Evolutionary conservation across 768 basidiomycete genomes (phyloP).

Genomic region (Hemileccinum rubropunctum): DNA sequence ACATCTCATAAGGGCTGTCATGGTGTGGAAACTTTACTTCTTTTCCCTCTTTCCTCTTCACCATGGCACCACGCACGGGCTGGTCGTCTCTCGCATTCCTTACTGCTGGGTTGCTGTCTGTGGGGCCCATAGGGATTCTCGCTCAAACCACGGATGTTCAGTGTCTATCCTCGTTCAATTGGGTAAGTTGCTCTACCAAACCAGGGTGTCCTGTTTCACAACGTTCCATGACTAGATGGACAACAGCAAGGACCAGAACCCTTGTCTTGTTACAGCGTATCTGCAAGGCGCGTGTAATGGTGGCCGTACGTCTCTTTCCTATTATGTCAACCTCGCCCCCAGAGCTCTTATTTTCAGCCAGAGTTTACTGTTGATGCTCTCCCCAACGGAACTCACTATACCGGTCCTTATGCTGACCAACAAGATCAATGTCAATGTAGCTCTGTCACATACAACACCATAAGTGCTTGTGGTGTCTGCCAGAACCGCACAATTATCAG

Average conservation of each 20-base stretch:
- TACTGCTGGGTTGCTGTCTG: constrained; percentile 12
- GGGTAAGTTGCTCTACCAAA: constrained; percentile 20
- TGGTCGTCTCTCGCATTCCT: constrained; percentile 21
- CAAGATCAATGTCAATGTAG: constrained; percentile 48
- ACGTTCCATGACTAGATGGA: constrained; percentile 19
- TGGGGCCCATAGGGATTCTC: constrained; percentile 9
- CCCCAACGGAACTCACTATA: constrained; percentile 30
- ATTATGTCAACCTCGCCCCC: constrained; percentile 6
- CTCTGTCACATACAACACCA: constrained; percentile 51
- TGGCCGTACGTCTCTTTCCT: constrained; percentile 35
- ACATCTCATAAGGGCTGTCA: background rate
- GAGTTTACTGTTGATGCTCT: constrained; percentile 40
- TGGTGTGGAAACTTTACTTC: background rate
- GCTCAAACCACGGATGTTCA: constrained; percentile 25
- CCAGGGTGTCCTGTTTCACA: background rate
- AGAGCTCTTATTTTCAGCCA: constrained; percentile 16
- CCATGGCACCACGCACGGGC: constrained; percentile 7
- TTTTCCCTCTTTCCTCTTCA: background rate
- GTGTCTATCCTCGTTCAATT: constrained; percentile 22
- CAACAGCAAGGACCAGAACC: constrained; percentile 47
- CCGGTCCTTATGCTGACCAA: constrained; percentile 31
- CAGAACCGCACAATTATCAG: constrained; percentile 42
- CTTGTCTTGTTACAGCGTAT: constrained; percentile 45
- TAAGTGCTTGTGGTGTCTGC: constrained; percentile 58
- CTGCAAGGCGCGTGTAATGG: constrained; percentile 41